Base-by-base conservation (phyloP, 371 early-diverging fungal genomes). In the Conidiobolus incongruus region DNA sequence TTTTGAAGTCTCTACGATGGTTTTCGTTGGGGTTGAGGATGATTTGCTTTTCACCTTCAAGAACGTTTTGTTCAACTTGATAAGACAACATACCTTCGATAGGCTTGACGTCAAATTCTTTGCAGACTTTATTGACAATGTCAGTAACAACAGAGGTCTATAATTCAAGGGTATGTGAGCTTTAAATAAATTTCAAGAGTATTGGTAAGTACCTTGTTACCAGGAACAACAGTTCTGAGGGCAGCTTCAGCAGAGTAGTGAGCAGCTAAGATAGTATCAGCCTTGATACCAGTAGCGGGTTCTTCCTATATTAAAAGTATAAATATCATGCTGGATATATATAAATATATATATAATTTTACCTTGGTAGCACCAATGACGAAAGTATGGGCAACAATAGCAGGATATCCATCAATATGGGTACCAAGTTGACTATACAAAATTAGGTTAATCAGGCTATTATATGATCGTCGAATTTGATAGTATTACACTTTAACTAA, bases 371-470 rank as follows among this genome's bases (percentile, higher is more conserved):
- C 76, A 52, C 89, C 89, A 42, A 90, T 76, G 45, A 91, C 88
- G 37, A 89, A 36, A 26, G 93, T 90, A 64, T 82, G 76, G 35
- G 80, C 94, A 35, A 70, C 77, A 50, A 81, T 72, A 37, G 87
- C 77, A 38, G 83, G 72, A 56, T 66, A 92, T 37, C 95, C 95
- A 59, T 94, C 95, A 48, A 94, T 73, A 56, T 93, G 94, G 30
- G 75, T 83, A 58, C 88, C 95, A 51, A 94, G 68, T 68, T 90
- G 88, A 55, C 68, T 72, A 46, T 4, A 20, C 29, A 12, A 33
- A 34, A 42, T 12, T 20, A 23, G 21, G 22, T 19, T 21, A 34
- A 35, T 4, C 28, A 17, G 22, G 15, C 5, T 38, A 45, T 1
- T 28, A 17, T 31, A 26, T 40, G 38, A 38, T 40, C 19, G 15